phyloP scores from a whole-genome alignment of 345 rosid genomes.

The Noccaea bulbosa region DNA sequence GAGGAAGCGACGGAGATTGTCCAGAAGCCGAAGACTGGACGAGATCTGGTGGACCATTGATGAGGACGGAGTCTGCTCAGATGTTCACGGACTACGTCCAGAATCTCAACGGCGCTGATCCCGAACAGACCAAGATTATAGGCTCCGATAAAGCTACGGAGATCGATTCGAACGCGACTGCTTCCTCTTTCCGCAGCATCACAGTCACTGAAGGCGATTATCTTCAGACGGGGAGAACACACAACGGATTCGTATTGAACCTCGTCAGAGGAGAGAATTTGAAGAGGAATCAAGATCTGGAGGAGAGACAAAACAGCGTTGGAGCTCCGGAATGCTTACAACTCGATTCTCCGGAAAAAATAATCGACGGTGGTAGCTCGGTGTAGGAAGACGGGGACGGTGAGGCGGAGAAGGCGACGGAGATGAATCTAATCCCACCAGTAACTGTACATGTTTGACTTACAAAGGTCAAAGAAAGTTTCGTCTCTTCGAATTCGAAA shows the following conservation, averaged over 20 bases:
- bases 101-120: conserved; percentile 52
- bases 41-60: conserved; percentile 93
- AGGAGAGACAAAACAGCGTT: conserved; percentile 26
- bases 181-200: conserved; percentile 52
- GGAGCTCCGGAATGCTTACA: conserved; percentile 69
- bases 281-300: conserved; percentile 50
- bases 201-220: conserved; percentile 81
- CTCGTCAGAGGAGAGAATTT: conserved; percentile 68
- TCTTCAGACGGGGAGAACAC: conserved; percentile 71
- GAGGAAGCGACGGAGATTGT: conserved; percentile 86
- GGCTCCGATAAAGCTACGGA: conserved; percentile 54
- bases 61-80: conserved; percentile 89
- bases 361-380: conserved; percentile 65
- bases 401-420: conserved; percentile 4
- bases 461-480: conserved; percentile 7
- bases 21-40: conserved; percentile 86
- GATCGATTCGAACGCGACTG: conserved; percentile 45
- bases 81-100: conserved; percentile 76
- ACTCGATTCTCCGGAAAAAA: conserved; percentile 69
- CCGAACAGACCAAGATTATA: conserved; percentile 45
- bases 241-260: conserved; percentile 75
- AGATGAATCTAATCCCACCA: neutral
- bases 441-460: neutral
- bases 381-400: conserved; percentile 58
- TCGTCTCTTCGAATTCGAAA: neutral